A percentile compares a stretch with the other conserved stretches of the same genome.
These are phyloP conservation scores for Catharanthus roseus DNA, from an alignment of 257 asterid genomes.

Conservation along the genomic window DNA sequence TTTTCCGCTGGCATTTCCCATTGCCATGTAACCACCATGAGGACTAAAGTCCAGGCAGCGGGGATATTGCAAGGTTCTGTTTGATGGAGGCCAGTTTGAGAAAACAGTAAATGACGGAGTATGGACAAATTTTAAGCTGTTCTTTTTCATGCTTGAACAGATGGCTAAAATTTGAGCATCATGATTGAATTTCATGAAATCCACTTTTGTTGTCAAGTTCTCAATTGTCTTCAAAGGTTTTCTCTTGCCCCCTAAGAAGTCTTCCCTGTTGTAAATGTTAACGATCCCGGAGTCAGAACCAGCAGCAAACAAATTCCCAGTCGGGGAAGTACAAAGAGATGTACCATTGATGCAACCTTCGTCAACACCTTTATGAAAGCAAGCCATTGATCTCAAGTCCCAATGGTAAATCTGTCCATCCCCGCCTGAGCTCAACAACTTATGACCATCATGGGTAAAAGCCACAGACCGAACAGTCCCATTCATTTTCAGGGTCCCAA, in stretches of 20 bases:
- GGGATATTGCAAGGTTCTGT: slow-evolving; percentile 47
- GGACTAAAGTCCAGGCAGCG: slow-evolving; percentile 86
- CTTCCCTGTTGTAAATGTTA: slow-evolving; percentile 59
- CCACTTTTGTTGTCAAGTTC: slow-evolving; percentile 71
- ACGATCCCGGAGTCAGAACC: slow-evolving; percentile 89
- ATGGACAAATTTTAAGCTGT: slow-evolving; percentile 69
- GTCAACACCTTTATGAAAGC: slow-evolving; percentile 76
- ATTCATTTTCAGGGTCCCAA: slow-evolving; percentile 89
- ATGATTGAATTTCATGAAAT: slow-evolving; percentile 66
- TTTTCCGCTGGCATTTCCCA: slow-evolving; percentile 83
- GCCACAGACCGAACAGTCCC: slow-evolving; percentile 77
- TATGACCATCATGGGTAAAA: slow-evolving; percentile 62
- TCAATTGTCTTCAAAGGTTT: slow-evolving; percentile 72
- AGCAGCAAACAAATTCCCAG: slow-evolving; percentile 80
- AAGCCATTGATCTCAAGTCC: slow-evolving; percentile 78
- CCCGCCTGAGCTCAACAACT: slow-evolving; percentile 73
- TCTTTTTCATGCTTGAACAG: slow-evolving; percentile 80
- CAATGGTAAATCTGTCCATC: slow-evolving; percentile 87
- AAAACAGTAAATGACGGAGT: slow-evolving; percentile 63
- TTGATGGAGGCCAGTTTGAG: slow-evolving; percentile 79
- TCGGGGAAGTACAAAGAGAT: slow-evolving; percentile 56
- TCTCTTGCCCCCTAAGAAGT: slow-evolving; percentile 71
- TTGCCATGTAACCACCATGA: slow-evolving; percentile 81
- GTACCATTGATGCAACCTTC: slow-evolving; percentile 90
- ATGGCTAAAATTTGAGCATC: slow-evolving; percentile 79